A percentile compares a stretch with the other conserved stretches of the same genome.
Conservation (phyloP, 2,329 filamentous ascomycete species). For the Xylariaceae sp. region DNA sequence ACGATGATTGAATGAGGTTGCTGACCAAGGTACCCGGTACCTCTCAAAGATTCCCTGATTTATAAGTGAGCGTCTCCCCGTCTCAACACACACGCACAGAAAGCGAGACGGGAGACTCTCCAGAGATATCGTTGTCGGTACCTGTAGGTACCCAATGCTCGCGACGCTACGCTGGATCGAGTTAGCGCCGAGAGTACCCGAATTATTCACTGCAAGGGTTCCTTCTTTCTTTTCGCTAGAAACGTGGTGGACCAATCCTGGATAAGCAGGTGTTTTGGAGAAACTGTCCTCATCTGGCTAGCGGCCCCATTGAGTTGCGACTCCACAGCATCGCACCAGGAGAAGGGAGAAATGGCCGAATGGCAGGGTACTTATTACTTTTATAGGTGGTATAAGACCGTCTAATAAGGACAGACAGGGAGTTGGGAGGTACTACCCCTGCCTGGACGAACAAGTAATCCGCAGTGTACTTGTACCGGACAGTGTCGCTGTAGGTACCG, state of each 20-base stretch:
- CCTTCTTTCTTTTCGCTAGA: not conserved
- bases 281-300: slow-evolving; percentile 9
- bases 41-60: not conserved
- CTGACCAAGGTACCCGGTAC: not conserved
- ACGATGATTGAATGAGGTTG: not conserved
- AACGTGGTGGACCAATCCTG: slow-evolving; percentile 13
- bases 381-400: not conserved
- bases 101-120: not conserved
- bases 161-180: not conserved
- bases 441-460: not conserved
- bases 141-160: not conserved
- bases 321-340: slow-evolving; percentile 3
- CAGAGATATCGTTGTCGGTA: not conserved
- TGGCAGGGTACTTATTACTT: slow-evolving; percentile 2
- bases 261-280: slow-evolving; percentile 14
- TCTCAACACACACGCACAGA: no score
- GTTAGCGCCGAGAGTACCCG: not conserved
- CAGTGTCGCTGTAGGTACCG: no score
- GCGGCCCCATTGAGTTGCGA: not conserved
- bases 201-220: not conserved
- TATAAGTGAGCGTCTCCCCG: no score
- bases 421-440: not conserved
- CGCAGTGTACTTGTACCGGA: not conserved
- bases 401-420: no score
- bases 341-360: slow-evolving; percentile 12